Evolutionary conservation across 2,329 filamentous ascomycete species (phyloP), one percentile per base, ranked within the genome.

Genomic region (Cryoendolithus antarcticus): DNA sequence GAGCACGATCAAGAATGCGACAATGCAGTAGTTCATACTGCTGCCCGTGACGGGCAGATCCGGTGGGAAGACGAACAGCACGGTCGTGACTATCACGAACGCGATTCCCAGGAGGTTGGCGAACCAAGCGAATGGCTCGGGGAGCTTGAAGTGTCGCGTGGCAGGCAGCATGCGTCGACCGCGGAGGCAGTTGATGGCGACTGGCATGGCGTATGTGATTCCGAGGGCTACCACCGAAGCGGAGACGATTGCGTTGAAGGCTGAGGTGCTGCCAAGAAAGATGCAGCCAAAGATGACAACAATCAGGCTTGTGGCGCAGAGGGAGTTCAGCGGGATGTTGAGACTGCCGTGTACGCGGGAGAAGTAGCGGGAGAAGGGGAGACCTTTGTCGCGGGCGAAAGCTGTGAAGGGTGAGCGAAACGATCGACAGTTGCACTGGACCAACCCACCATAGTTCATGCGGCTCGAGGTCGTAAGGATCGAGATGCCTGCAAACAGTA

Each of bases 241-340:
- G 0, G 78, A 75, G 1, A 81, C 70, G 48, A 85, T 81, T 9
- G 80, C 80, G 32, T 80, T 82, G 59, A 85, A 83, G 0, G 80
- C 80, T 43, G 71, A 74, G 35, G 61, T 65, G 2, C 77, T 82
- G 0, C 78, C 80, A 2, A 86, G 66, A 56, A 82, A 81, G 44
- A 85, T 77, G 42, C 74, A 69, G 0, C 80, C 80, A 41, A 85
- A 81, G 9, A 83, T 64, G 40, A 82, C 67, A 2, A 82, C 75
- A 34, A 80, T 66, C 3, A 60, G 61, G 0, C 72, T 66, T 2
- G 75, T 77, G 37, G 82, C 65, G 9, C 75, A 63, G 1, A 85
- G 62, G 0, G 79, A 71, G 49, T 84, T 82, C 9, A 86, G 59
- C 0, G 81, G 81, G 1, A 82, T 70, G 1, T 72, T 71, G 0